phyloP scores from a whole-genome alignment of 2,329 filamentous ascomycete species.

The Alternaria sp. region DNA sequence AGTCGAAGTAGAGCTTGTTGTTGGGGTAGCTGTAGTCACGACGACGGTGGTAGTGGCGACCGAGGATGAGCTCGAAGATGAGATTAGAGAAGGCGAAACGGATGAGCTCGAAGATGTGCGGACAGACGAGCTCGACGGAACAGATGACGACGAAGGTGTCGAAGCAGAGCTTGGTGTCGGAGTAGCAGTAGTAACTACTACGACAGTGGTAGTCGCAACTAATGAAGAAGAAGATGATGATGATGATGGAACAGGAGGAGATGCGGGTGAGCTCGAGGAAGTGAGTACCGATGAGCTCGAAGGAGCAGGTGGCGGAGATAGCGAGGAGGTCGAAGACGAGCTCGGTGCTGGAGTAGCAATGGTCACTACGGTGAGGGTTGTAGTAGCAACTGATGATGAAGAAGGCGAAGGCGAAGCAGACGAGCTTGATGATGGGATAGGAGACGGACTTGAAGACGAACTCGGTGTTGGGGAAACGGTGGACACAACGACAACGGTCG shows the following conservation, averaged over 20 bases:
- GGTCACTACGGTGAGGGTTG: too few species aligned
- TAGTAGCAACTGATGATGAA: background rate
- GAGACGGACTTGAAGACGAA: background rate
- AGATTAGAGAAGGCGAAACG: background rate
- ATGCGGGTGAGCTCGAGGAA: background rate
- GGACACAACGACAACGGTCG: background rate
- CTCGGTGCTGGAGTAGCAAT: background rate
- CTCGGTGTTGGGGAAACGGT: background rate
- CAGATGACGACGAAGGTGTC: too few species aligned
- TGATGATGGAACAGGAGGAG: background rate
- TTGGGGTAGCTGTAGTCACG: background rate
- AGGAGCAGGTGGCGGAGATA: too few species aligned
- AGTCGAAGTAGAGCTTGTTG: conserved; percentile 1
- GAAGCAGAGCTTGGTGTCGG: too few species aligned
- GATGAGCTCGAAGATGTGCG: too few species aligned
- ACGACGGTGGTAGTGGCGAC: background rate
- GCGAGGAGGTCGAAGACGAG: background rate
- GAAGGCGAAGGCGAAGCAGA: background rate
- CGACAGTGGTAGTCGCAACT: too few species aligned
- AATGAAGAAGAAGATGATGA: background rate
- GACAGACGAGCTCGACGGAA: too few species aligned
- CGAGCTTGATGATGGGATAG: too few species aligned
- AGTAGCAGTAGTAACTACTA: too few species aligned
- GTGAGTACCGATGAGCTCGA: too few species aligned
- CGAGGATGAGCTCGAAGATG: background rate